A percentile compares a stretch with the other conserved stretches of the same genome.
Conservation (phyloP, 257 asterid genomes). For the Nicotiana knightiana region DNA sequence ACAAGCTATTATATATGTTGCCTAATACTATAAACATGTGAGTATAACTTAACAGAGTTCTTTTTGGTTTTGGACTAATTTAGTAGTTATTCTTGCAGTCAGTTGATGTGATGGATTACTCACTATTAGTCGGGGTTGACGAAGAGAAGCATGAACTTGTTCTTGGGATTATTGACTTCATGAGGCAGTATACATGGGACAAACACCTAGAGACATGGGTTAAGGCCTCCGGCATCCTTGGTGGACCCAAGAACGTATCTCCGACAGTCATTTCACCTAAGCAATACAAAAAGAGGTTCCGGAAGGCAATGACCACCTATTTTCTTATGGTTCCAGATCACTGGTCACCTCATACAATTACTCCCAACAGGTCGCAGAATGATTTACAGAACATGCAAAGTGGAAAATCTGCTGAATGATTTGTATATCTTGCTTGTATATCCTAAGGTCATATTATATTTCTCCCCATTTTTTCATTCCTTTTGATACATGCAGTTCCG, state of each 20-base stretch:
- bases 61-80: constrained; percentile 1
- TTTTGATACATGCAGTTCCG: constrained; percentile 28
- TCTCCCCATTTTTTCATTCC: constrained; percentile 1
- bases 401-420: constrained; percentile 18
- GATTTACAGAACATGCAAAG: constrained; percentile 48
- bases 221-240: constrained; percentile 46
- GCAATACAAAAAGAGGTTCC: constrained; percentile 89
- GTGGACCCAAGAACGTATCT: constrained; percentile 71
- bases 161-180: constrained; percentile 11
- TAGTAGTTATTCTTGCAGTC: constrained; percentile 32
- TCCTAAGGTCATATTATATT: constrained; percentile 25
- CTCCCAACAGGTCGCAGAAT: constrained; percentile 54
- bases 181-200: constrained; percentile 15
- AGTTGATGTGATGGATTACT: constrained; percentile 14
- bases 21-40: background rate
- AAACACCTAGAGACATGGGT: constrained; percentile 11
- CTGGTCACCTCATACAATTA: constrained; percentile 65
- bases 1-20: background rate
- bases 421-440: constrained; percentile 17
- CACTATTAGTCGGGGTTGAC: constrained; percentile 46
- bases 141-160: constrained; percentile 25
- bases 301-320: constrained; percentile 91
- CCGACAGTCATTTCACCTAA: constrained; percentile 92
- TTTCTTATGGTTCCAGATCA: constrained; percentile 93
- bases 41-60: background rate